Base-by-base conservation (phyloP, 352 stramenopile genomes). In the Phytophthora fragariae region DNA sequence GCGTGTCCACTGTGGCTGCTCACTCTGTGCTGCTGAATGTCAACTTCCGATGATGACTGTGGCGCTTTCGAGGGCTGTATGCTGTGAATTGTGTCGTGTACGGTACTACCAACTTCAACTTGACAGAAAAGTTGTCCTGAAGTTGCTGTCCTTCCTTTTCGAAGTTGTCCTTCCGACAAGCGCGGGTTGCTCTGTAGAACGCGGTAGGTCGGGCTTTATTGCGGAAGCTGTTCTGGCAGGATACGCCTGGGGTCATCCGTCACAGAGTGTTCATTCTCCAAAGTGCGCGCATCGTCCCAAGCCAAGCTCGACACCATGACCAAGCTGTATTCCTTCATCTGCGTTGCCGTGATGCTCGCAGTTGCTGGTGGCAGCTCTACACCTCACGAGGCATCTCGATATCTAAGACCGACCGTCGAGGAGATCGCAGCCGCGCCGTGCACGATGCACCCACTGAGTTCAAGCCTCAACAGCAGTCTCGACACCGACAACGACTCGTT, bases 11-110 rank as follows among this genome's bases (percentile, higher is more conserved):
- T 31, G 47, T 91, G 7, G 85, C 82, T 21, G 79, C 82, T 9
- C 82, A 89, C 49, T 79, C 84, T 4, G 84, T 90, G 47, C 55
- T 89, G 21, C 61, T 89, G 37, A 87, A 86, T 63, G 77, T 88
- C 29, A 82, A 75, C 39, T 69, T 81, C 19, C 19, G 19, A 31
- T 4, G 29, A 15, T 88, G 46, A 64, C 85, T 19, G 89, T 85
- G 12, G 88, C 83, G 17, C 57, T 85, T 35, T 68, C 72, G 6
- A 72, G 82, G 27, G 80, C 83, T 15, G 27, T 31, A 31, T 31
- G 29, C 29, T 8, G 29, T 31, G 29, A 31, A 31, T 31, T 31
- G 29, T 31, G 29, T 31, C 29, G 29, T 31, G 29, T 5, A 31
- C 29, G 29, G 29, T 31, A 31, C 29, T 31, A 5, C 29, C 29